phyloP scores from a whole-genome alignment of 139 green algal species.

The Prasinococcaceae sp. region DNA sequence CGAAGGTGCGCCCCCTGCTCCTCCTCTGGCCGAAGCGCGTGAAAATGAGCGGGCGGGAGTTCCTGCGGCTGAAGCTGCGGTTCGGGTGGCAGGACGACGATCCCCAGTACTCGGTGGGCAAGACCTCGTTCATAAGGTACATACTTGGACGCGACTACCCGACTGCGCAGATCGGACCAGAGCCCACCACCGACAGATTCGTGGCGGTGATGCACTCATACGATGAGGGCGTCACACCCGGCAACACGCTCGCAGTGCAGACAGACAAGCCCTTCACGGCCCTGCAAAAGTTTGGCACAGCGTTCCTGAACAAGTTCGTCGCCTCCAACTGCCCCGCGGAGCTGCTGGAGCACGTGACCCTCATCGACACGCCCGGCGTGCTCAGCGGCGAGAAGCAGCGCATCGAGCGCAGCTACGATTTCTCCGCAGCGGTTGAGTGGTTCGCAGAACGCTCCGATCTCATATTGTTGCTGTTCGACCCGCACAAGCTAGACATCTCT shows the following conservation, averaged over 20 bases:
- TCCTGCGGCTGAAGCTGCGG: no score
- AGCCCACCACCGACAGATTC: conserved; percentile 17
- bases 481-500: conserved; percentile 17
- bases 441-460: conserved; percentile 14
- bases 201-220: conserved; percentile 1
- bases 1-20: no score
- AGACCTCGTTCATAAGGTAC: conserved; percentile 15
- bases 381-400: conserved; percentile 16
- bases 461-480: conserved; percentile 16
- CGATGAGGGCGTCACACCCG: background rate
- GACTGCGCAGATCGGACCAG: conserved; percentile 4
- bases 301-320: conserved; percentile 18
- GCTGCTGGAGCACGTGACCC: conserved; percentile 4
- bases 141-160: conserved; percentile 10
- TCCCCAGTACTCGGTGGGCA: conserved; percentile 17
- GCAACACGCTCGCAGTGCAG: conserved; percentile 6
- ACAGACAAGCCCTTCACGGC: conserved; percentile 5
- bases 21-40: no score
- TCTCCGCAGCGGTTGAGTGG: conserved; percentile 9
- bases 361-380: conserved; percentile 18
- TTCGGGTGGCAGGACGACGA: no score
- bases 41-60: no score
- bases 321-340: background rate
- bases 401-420: conserved; percentile 11
- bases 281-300: conserved; percentile 7